Base-by-base conservation (phyloP, 306 rosid species). In the Senna siamea region DNA sequence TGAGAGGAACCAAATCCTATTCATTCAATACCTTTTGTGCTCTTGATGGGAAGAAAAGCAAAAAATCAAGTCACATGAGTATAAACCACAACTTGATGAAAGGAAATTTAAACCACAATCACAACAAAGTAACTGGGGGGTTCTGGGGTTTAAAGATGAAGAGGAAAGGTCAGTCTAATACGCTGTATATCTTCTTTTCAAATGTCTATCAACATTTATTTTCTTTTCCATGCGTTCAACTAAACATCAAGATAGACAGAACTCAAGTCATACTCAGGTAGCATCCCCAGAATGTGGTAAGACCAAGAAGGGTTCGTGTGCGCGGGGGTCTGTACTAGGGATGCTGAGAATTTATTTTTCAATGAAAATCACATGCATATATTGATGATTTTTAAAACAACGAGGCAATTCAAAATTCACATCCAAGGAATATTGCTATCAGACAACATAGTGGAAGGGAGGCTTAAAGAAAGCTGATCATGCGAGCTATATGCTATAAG, bases 401-500 rank as follows among this genome's bases (percentile, higher is more conserved):
- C 5, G n/a, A 30, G 43, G 17, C 37, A 72, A 72, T 20, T 20
- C 41, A 14, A 51, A 47, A 48, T 65, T 69, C 52, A 43, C 51
- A 50, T 41, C 59, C 32, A 32, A 69, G 46, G 2, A 26, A 26
- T 26, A 26, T 26, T 26, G 30, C 30, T 1, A 26, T 26, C 3
- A 1, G 3, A 26, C 30, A 1, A 26, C 34, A 51, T 1, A 9
- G 46, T 17, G 44, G 23, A 26, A 70, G 64, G 61, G n/a, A 19
- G 66, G 71, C 52, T 26, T 18, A 57, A 26, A 3, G 30, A 26
- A 26, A 26, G 3, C 3, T 26, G 30, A 28, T 65, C 65, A 28
- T 62, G 66, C 4, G 59, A 70, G 70, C 53, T 28, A 55, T 59
- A 73, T 69, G 69, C 37, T 32, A 32, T 32, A 2, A 32, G 37